Conservation (phyloP, 2,329 filamentous ascomycete genomes). For the Rosellinia necatrix region DNA sequence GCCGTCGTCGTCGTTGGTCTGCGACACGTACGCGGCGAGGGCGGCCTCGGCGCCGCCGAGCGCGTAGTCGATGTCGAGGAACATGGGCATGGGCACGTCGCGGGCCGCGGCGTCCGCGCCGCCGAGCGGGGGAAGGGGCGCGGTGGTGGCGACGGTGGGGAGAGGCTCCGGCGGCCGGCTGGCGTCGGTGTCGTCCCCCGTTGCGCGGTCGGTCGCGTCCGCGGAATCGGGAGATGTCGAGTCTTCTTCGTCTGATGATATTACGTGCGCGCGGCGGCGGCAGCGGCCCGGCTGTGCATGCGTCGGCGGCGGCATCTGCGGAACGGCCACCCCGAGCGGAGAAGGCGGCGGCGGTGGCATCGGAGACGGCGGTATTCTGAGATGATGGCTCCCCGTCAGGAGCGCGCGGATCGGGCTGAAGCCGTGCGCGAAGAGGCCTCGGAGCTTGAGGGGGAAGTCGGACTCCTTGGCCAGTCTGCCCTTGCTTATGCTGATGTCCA, state of each 20-base stretch:
- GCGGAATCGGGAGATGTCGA: constrained; percentile 35
- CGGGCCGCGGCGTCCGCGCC: neutral
- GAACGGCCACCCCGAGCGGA: no score
- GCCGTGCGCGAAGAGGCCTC: constrained; percentile 45
- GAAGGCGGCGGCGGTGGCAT: no score
- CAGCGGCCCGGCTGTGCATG: constrained; percentile 30
- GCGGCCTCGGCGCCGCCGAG: constrained; percentile 41
- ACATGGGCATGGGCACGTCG: constrained; percentile 28
- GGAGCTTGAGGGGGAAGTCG: constrained; percentile 48
- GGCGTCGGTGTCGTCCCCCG: neutral
- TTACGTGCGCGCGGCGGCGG: constrained; percentile 38
- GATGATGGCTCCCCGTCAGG: constrained; percentile 28
- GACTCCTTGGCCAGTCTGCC: constrained; percentile 47
- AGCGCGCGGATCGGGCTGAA: constrained; percentile 44
- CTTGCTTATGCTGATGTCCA: constrained; percentile 50
- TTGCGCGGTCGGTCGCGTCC: constrained; percentile 9
- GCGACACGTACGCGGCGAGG: constrained; percentile 40
- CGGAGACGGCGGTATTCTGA: constrained; percentile 22
- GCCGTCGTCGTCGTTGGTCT: neutral
- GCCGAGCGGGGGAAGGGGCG: neutral
- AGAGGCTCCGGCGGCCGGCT: neutral
- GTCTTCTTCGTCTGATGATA: constrained; percentile 38
- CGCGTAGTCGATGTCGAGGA: constrained; percentile 35
- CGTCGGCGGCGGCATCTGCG: constrained; percentile 11
- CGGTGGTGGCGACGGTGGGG: no score